These are phyloP conservation scores for Saccharomycopsis sp. DNA, from an alignment of 805 yeast genomes.

Conservation along the genomic window DNA sequence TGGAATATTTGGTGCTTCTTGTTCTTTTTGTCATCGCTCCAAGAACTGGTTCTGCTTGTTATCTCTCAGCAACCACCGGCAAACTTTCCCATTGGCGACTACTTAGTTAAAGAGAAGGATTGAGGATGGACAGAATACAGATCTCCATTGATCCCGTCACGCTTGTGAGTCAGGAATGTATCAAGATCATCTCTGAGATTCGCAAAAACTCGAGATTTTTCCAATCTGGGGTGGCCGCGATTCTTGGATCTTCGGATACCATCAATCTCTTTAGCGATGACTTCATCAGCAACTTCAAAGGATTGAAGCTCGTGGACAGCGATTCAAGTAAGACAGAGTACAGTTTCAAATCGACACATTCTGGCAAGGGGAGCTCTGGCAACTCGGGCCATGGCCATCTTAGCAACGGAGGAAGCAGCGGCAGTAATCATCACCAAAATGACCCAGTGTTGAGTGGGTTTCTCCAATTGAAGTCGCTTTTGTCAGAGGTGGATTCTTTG, in stretches of 20 bases:
- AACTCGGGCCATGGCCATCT: constrained; percentile 19
- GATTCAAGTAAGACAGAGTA: not conserved
- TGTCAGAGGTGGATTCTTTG: constrained; percentile 46
- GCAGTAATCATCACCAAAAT: constrained; percentile 27
- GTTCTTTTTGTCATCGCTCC: too few species aligned
- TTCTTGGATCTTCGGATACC: constrained; percentile 58
- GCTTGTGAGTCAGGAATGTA: constrained; percentile 81
- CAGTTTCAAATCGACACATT: constrained; percentile 9
- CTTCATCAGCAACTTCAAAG: constrained; percentile 29
- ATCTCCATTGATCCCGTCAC: constrained; percentile 64
- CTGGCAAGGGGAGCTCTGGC: constrained; percentile 27
- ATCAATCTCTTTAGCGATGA: constrained; percentile 38
- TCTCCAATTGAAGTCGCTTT: constrained; percentile 64
- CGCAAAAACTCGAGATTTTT: constrained; percentile 72
- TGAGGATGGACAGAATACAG: too few species aligned
- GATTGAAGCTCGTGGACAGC: constrained; percentile 20
- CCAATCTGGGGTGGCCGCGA: constrained; percentile 76
- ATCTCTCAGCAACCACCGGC: too few species aligned
- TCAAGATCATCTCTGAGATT: constrained; percentile 80
- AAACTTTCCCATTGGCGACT: too few species aligned
- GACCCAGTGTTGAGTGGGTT: constrained; percentile 72
- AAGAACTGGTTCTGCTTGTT: too few species aligned
- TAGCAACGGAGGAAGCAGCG: constrained; percentile 19
- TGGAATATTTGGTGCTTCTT: too few species aligned
- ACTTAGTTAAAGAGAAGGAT: too few species aligned